These are phyloP conservation scores for Gelatoporia subvermispora DNA, from an alignment of 768 basidiomycete genomes.

Conservation along the genomic window DNA sequence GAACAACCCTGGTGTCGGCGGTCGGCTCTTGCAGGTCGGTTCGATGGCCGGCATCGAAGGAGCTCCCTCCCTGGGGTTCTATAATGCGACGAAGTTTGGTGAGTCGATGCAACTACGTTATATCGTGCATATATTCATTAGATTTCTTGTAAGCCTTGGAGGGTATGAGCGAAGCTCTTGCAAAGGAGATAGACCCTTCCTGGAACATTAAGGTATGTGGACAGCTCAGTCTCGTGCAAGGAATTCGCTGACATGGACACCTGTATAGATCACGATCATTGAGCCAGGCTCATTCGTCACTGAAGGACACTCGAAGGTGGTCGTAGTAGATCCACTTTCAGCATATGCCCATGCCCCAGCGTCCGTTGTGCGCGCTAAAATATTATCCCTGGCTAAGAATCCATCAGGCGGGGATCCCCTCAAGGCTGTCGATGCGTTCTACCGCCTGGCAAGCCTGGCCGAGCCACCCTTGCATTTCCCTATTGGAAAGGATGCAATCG, in stretches of 20 bases:
- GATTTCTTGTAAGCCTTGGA: constrained; percentile 20
- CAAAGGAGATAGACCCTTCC: constrained; percentile 36
- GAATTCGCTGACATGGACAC: no score
- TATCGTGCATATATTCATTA: neutral
- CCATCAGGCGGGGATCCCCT: constrained; percentile 5
- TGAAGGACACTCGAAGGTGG: neutral
- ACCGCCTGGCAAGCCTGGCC: constrained; percentile 7
- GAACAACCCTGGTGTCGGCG: constrained; percentile 28
- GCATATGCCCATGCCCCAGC: constrained; percentile 12
- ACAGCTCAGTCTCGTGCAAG: no score
- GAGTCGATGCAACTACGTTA: constrained; percentile 18
- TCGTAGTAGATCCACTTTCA: constrained; percentile 4
- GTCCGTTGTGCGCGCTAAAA: neutral
- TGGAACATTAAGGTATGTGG: constrained; percentile 44
- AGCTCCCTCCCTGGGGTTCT: constrained; percentile 3
- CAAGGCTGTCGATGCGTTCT: constrained; percentile 17
- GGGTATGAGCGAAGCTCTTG: constrained; percentile 33
- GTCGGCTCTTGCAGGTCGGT: constrained; percentile 31
- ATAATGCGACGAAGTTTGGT: constrained; percentile 7
- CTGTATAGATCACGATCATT: constrained; percentile 17
- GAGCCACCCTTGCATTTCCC: constrained; percentile 16
- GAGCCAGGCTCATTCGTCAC: constrained; percentile 17
- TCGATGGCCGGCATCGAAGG: constrained; percentile 23
- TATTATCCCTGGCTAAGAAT: neutral
- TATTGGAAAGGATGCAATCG: constrained; percentile 11